A percentile compares a stretch with the other conserved stretches of the same genome.
phyloP scores from a whole-genome alignment of 371 early-diverging fungal genomes.

The Mucor mucedo region DNA sequence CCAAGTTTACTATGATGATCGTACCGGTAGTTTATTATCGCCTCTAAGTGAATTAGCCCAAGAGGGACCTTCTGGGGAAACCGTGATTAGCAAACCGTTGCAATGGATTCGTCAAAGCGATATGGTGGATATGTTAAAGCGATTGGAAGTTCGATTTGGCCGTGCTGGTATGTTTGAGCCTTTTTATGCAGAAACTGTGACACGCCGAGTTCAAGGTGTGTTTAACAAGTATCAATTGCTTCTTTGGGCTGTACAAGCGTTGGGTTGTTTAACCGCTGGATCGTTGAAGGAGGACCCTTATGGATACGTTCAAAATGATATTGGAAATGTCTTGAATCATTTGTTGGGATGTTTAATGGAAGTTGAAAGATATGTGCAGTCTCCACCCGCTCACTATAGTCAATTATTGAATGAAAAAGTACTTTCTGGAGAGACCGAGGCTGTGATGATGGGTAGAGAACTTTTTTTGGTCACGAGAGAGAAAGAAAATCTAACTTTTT shows the following conservation, averaged over 20 bases:
- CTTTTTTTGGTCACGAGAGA: not conserved
- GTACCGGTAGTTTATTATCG: conserved; percentile 22
- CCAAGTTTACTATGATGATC: conserved; percentile 2
- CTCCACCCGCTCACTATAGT: conserved; percentile 40
- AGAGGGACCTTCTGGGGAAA: conserved; percentile 1
- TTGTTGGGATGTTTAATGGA: conserved; percentile 48
- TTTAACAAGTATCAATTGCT: conserved; percentile 50
- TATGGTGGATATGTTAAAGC: conserved; percentile 9
- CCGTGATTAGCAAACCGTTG: not conserved
- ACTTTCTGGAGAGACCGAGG: conserved; percentile 29
- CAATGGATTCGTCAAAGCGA: conserved; percentile 9
- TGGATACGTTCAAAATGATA: conserved; percentile 62
- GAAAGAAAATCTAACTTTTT: not conserved
- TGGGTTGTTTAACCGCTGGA: conserved; percentile 53
- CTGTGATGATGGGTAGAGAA: conserved; percentile 33
- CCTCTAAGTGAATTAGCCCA: conserved; percentile 14
- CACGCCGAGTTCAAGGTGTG: conserved; percentile 36
- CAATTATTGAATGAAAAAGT: conserved; percentile 25
- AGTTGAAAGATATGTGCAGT: conserved; percentile 37
- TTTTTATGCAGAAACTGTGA: conserved; percentile 36
- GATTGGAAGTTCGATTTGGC: conserved; percentile 12
- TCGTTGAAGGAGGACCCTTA: conserved; percentile 59
- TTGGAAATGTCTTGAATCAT: conserved; percentile 49
- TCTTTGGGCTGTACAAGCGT: conserved; percentile 55
- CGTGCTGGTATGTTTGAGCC: not conserved